These are phyloP conservation scores for Camellia lanceoleosa DNA, from an alignment of 148 eudicot genomes.

Conservation along the genomic window DNA sequence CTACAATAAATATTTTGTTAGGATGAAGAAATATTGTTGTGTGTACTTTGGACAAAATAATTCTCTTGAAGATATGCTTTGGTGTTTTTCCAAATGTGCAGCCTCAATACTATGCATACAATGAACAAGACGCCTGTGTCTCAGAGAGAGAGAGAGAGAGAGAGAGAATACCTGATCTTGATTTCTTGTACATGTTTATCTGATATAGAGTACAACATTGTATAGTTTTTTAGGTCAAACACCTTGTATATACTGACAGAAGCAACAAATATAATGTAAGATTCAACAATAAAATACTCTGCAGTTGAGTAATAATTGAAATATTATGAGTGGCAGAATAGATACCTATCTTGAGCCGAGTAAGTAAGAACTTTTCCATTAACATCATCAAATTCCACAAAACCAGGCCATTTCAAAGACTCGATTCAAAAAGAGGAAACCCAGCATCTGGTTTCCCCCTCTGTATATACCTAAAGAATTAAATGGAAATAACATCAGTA, in stretches of 20 bases:
- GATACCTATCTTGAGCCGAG: constrained; percentile 72
- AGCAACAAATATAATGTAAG: neutral
- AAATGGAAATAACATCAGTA: neutral
- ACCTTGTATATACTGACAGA: constrained; percentile 68
- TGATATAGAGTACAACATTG: constrained; percentile 78
- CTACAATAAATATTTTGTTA: neutral
- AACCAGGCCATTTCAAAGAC: constrained; percentile 92
- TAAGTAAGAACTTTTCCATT: constrained; percentile 79
- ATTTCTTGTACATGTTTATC: constrained; percentile 90
- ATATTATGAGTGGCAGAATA: neutral
- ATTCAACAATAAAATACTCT: neutral
- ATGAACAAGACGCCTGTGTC: no score
- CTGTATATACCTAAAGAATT: constrained; percentile 57
- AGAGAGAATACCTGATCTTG: constrained; percentile 58
- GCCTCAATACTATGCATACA: no score
- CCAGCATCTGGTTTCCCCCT: constrained; percentile 93
- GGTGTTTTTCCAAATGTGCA: no score
- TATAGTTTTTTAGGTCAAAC: constrained; percentile 78
- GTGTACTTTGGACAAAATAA: neutral
- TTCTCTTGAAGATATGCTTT: no score
- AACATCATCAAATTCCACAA: constrained; percentile 93
- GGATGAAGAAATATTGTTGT: neutral
- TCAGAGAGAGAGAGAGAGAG: neutral
- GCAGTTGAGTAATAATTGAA: neutral
- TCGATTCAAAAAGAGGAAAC: constrained; percentile 80